Base-by-base conservation (phyloP, 495 filamentous ascomycete species). In the Xylaria castorea region DNA sequence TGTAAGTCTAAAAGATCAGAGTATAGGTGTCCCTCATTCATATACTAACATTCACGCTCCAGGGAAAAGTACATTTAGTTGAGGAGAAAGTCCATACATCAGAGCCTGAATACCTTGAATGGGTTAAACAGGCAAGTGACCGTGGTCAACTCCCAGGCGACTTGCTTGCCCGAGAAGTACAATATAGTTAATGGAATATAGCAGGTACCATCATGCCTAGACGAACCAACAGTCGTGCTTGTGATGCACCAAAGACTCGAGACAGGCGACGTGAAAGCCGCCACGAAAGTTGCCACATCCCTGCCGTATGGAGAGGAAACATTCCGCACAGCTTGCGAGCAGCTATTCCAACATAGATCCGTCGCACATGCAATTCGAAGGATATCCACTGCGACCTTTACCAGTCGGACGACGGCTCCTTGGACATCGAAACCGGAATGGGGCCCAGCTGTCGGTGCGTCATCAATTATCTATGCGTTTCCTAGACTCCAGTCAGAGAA, bases 321-420 rank as follows among this genome's bases (percentile, higher is more conserved):
- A 25, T 71, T 71, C 42, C 32, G 9, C 32, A 18, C 8, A 18
- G 67, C 40, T 22, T 38, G 40, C 30, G 44, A 66, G n/a, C 38
- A 34, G 11, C 58, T 74, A 38, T 71, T 58, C 68, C 68, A 74
- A 36, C 68, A 74, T 63, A 74, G 72, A 50, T 71, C 46, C 0
- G 22, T 74, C 14, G 63, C 30, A 5, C 25, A 55, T 2, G 42
- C 65, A 22, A 18, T 71, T 20, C 55, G 58, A 38, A 34, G 68
- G 36, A 74, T 9, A 20, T 66, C 68, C 6, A 61, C 60, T 8
- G 46, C 68, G 11, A 48, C 53, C 18, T 53, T 74, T 14, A 71
- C 63, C 2, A 34, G 32, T 16, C 42, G 64, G 34, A 22, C 9
- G 44, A 25, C 12, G 8, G 7, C 40, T 11, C 48, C 66, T 9